Evolutionary conservation across 2,329 filamentous ascomycete genomes (phyloP), one percentile per base, ranked within the genome.

Genomic region (Septoria linicola): DNA sequence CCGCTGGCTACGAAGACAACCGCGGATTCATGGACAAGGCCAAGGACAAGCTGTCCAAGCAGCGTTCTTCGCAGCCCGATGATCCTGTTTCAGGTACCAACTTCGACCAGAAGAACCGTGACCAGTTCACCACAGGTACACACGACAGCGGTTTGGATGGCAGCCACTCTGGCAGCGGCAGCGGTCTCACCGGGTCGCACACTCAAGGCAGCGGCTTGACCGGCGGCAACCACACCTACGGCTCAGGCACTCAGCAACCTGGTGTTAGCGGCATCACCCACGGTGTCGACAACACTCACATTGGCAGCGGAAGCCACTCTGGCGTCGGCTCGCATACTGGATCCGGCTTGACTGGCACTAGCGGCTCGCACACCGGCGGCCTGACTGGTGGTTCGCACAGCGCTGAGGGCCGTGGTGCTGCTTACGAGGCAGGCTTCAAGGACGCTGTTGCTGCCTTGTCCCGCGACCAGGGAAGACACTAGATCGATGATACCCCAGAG

Each of bases 1-100:
- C 41, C 41, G 20, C 32, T 23, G 35, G 44, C 30, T 41, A 44
- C 44, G 32, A 42, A 20, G 54, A 54, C 46, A 51, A 57, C 46
- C 47, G 50, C 41, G 39, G 41, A 8, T 32, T 41, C 21, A 48
- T 53, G 50, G 54, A 56, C n/a, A 53, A 56, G 37, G 39, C 43
- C 14, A 56, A 56, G 42, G 54, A 56, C 27, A 52, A 45, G 31
- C 40, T 53, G 30, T 41, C 30, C 32, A 35, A 20, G 31, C 49
- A 46, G 41, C 37, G 54, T 20, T 39, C 50, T 13, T 41, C 47
- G 37, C 39, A 46, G n/a, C 54, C 54, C 31, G 54, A 57, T 19
- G 47, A 57, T 11, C 47, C 54, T 30, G 6, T 51, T n/a, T 51
- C 47, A 8, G 54, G 51, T 20, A 45, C 41, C 21, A 57, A 57